These are phyloP conservation scores for Candida tibetensis DNA, from an alignment of 805 yeast genomes.

Conservation along the genomic window DNA sequence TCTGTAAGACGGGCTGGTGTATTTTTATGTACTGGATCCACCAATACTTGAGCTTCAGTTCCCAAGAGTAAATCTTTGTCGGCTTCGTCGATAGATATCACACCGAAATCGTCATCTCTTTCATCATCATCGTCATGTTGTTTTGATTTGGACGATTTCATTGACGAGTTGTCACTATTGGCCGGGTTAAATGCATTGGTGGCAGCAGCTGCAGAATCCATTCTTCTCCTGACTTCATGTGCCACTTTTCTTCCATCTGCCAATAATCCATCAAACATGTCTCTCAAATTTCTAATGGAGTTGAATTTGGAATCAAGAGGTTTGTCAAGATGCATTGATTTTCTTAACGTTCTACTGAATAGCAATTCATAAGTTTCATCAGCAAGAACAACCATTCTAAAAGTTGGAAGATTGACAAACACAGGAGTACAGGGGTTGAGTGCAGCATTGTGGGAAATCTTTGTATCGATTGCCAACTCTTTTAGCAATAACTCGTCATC, in stretches of 20 bases:
- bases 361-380: conserved; percentile 90
- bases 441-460: conserved; percentile 68
- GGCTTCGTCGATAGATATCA: conserved; percentile 37
- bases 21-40: conserved; percentile 19
- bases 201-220: conserved; percentile 60
- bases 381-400: conserved; percentile 90
- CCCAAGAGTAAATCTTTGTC: conserved; percentile 50
- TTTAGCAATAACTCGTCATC: conserved; percentile 36
- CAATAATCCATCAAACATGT: conserved; percentile 84
- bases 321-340: conserved; percentile 64
- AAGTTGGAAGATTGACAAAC: conserved; percentile 75
- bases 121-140: conserved; percentile 42
- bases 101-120: conserved; percentile 45
- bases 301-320: conserved; percentile 47
- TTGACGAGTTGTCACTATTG: conserved; percentile 21
- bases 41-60: conserved; percentile 45
- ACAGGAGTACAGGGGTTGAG: conserved; percentile 78
- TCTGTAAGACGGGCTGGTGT: conserved; percentile 13
- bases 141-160: conserved; percentile 23
- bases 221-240: conserved; percentile 79
- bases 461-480: conserved; percentile 36
- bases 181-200: conserved; percentile 3
- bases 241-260: conserved; percentile 95
- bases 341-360: conserved; percentile 65
- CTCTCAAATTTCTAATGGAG: conserved; percentile 63